Conservation (phyloP, 495 filamentous ascomycete species). For the Ramalina intermedia region DNA sequence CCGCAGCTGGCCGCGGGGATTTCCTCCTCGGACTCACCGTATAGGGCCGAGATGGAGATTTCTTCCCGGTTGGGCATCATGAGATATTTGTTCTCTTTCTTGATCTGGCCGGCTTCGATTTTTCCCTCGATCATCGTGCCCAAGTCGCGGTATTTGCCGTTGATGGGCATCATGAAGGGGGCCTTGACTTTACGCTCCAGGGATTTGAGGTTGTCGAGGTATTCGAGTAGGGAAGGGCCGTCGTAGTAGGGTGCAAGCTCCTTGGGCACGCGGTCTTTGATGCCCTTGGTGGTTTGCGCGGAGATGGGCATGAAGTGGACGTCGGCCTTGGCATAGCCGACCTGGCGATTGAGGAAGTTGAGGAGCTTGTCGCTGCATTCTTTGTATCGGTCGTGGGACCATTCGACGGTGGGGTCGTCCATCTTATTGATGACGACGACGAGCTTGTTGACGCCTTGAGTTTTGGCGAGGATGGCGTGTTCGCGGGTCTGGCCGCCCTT, state of each 20-base stretch:
- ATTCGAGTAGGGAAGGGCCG: slow-evolving; percentile 89
- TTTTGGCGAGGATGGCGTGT: slow-evolving; percentile 92
- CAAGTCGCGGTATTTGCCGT: slow-evolving; percentile 92
- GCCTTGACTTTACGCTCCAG: slow-evolving; percentile 93
- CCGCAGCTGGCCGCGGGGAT: slow-evolving; percentile 64
- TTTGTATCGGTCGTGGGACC: slow-evolving; percentile 80
- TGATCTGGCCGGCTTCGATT: slow-evolving; percentile 83
- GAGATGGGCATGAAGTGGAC: slow-evolving; percentile 93
- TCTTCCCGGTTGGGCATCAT: slow-evolving; percentile 92
- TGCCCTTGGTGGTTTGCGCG: slow-evolving; percentile 66
- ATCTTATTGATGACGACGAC: slow-evolving; percentile 95
- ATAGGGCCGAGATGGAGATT: slow-evolving; percentile 66
- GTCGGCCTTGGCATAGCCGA: slow-evolving; percentile 90
- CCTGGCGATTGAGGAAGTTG: slow-evolving; percentile 64
- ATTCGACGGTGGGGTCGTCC: slow-evolving; percentile 93
- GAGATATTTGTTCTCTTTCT: slow-evolving; percentile 65
- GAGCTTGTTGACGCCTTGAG: slow-evolving; percentile 92
- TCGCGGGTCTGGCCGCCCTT: slow-evolving; percentile 96
- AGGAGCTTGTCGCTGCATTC: slow-evolving; percentile 84
- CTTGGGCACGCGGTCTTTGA: slow-evolving; percentile 76
- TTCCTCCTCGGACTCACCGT: slow-evolving; percentile 95
- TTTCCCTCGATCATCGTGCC: slow-evolving; percentile 96
- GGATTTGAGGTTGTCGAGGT: slow-evolving; percentile 76
- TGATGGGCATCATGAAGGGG: slow-evolving; percentile 98
- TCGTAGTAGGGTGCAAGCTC: slow-evolving; percentile 70